Evolutionary conservation across 176 grass and related monocot genomes (phyloP), one percentile per base, ranked within the genome.

Genomic region (Oryza longistaminata): DNA sequence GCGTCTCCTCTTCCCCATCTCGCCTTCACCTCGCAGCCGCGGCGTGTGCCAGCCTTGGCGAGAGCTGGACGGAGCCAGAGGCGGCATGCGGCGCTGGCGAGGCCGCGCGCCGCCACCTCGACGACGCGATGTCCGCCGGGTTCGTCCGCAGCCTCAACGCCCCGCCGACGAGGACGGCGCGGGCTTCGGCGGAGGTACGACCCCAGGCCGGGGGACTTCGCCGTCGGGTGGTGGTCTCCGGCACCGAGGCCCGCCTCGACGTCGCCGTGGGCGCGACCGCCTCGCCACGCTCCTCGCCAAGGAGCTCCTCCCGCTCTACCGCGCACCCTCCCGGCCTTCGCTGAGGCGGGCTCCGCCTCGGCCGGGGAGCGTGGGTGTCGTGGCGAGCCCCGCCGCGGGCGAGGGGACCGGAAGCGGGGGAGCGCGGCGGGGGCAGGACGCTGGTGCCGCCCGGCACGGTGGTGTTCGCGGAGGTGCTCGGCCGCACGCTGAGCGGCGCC

Each of bases 231-330:
- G 91, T 98, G 9, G 85, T 93, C 2, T 98, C 96, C 27, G 93
- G 93, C 67, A 95, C 92, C 14, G 93, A 93, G 77, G 89, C 77
- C 17, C 89, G 88, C 48, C 90, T 98, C 81, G 96, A 98, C 83
- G 89, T 95, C 29, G 91, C 89, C 78, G 55, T 98, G 22, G 96
- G 93, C 34, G 93, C 96, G 89, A 98, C 80, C 80, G 91, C 66
- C 93, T 98, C 33, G 91, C 91, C 17, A 93, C 93, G 74, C 89
- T 98, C 80, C 68, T 95, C 65, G 66, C 89, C n/a, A 93, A 98
- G 78, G 96, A 98, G 83, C 87, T 93, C 58, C 93, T 98, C 71
- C 96, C 93, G 29, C 90, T 98, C 17, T 78, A 92, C 83, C 86
- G 85, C n/a, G 70, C 73, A n/a, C 6, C 21, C 33, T 81, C 53